These are phyloP conservation scores for Saccharomyces hybrid DNA, from an alignment of 1,139 yeast genomes.

Conservation along the genomic window DNA sequence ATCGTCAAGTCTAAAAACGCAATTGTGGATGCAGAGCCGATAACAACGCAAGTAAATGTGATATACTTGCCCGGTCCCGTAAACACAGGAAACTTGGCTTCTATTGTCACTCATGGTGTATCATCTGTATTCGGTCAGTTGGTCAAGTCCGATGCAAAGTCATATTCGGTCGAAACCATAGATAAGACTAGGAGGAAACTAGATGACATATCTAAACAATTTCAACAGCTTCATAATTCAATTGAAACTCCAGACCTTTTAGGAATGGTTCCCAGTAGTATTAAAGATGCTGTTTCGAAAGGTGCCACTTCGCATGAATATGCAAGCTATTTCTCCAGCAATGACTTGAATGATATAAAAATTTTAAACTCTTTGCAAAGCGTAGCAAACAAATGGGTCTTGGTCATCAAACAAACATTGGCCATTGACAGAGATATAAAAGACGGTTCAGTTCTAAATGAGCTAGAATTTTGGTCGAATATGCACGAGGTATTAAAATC, in stretches of 20 bases:
- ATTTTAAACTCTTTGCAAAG: conserved; percentile 61
- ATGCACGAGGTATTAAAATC: conserved; percentile 56
- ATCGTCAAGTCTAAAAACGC: conserved; percentile 11
- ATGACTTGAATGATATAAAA: conserved; percentile 41
- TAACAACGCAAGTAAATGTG: conserved; percentile 23
- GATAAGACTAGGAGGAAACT: conserved; percentile 52
- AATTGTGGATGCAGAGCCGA: conserved; percentile 8
- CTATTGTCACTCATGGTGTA: conserved; percentile 49
- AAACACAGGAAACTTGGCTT: conserved; percentile 48
- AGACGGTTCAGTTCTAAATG: conserved; percentile 60
- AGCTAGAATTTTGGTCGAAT: conserved; percentile 71
- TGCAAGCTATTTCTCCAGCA: conserved; percentile 32
- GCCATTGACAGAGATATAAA: conserved; percentile 44
- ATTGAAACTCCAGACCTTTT: conserved; percentile 62
- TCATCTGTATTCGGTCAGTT: conserved; percentile 46
- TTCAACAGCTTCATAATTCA: conserved; percentile 61
- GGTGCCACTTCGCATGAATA: conserved; percentile 29
- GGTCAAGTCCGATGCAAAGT: conserved; percentile 17
- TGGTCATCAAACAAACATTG: conserved; percentile 53
- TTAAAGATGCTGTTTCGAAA: conserved; percentile 37
- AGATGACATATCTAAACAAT: conserved; percentile 58
- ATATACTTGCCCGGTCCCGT: conserved; percentile 12
- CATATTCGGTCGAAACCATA: conserved; percentile 34
- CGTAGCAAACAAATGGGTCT: conserved; percentile 67
- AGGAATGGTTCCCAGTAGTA: conserved; percentile 45